Percentiles rank a stretch among this genome's conserved stretches.
Conservation (phyloP, 2,329 filamentous ascomycete genomes). For the Raffaelea ambrosiae region DNA sequence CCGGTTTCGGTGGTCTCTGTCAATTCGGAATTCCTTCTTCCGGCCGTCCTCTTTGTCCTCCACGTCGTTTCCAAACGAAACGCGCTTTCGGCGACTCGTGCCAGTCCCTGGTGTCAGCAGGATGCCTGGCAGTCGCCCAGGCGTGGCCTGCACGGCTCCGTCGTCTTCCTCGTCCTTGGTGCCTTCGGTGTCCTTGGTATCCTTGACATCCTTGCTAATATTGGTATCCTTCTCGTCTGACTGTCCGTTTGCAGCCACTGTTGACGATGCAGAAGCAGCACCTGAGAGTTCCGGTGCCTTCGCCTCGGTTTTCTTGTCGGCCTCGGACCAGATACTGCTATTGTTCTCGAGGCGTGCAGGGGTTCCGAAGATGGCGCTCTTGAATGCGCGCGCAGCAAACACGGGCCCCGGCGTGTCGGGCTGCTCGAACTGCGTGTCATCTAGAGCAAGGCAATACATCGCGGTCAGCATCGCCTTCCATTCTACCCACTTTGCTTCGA, state of each 20-base stretch:
- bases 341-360: slow-evolving; percentile 28
- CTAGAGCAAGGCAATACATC: slow-evolving; percentile 14
- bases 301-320: slow-evolving; percentile 19
- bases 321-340: slow-evolving; percentile 2
- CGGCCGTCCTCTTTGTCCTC: slow-evolving; percentile 28
- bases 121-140: slow-evolving; percentile 40
- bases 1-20: slow-evolving; percentile 11
- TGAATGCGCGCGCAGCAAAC: slow-evolving; percentile 57
- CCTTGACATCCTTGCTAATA: too few relatives aligned
- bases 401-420: slow-evolving; percentile 60
- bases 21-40: slow-evolving; percentile 17
- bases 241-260: background rate
- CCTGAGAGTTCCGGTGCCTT: background rate
- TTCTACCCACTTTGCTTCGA: too few relatives aligned
- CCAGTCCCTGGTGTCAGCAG: slow-evolving; percentile 56
- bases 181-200: background rate
- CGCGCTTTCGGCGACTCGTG: slow-evolving; percentile 52
- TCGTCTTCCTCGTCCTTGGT: background rate
- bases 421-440: slow-evolving; percentile 41
- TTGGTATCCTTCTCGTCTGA: too few relatives aligned
- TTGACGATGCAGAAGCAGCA: background rate
- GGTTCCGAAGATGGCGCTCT: slow-evolving; percentile 55
- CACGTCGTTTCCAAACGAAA: slow-evolving; percentile 55
- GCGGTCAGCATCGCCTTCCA: too few relatives aligned
- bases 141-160: slow-evolving; percentile 2